Base-by-base conservation (phyloP, 176 grass and related monocot genomes). In the Zizania latifolia region DNA sequence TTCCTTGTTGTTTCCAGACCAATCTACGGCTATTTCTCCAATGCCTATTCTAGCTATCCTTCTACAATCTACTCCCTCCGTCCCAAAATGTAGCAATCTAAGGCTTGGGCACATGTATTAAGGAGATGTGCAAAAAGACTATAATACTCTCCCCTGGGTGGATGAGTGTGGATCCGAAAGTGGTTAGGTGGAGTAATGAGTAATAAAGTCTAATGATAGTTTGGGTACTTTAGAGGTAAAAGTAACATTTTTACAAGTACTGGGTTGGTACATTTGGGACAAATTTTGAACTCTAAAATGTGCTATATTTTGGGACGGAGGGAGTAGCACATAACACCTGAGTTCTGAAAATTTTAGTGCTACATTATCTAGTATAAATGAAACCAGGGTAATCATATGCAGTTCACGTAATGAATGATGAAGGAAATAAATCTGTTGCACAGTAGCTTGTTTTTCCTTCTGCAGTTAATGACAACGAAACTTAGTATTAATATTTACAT, bases 311-410 rank as follows among this genome's bases (percentile, higher is more conserved):
- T n/a, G n/a, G n/a, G n/a, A n/a, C n/a, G n/a, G n/a, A n/a, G n/a
- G n/a, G n/a, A n/a, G n/a, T n/a, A 46, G 43, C 15, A 46, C 15
- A 46, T 17, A 17, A 16, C 43, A 46, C 15, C 5, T 58, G 30
- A 45, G 31, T 50, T 53, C 32, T 61, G 40, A 26, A 86, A 39
- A 57, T 53, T 60, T 86, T 82, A 26, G 32, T 84, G 62, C 74
- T 70, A 36, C 15, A 17, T 21, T 45, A 55, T 84, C 14, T 45
- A 8, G 24, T 68, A 29, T 26, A 78, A 64, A 31, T 27, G 56
- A 59, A 34, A 46, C 29, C 53, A 59, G 26, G 64, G 28, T 21
- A 58, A 10, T n/a, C 28, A 64, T 40, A 57, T 77, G 41, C n/a
- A 34, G 29, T 34, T 58, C 6, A 19, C 56, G 1, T 48, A 63